A percentile compares a stretch with the other conserved stretches of the same genome.
Conservation (phyloP, 1,284 basidiomycete species). For the Ustilago sp. region DNA sequence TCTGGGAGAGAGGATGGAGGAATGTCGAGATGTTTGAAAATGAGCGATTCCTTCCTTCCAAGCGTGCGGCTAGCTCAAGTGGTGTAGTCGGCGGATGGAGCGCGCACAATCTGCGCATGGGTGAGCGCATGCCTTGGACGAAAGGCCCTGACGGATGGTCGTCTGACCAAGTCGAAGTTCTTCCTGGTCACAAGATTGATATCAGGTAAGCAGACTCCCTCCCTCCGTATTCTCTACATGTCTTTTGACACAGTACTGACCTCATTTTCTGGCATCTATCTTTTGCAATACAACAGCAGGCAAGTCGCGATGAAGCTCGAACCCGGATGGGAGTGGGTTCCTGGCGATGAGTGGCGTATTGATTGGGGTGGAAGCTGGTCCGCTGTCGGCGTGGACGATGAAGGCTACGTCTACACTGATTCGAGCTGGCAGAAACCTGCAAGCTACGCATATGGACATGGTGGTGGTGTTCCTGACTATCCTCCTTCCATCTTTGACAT, state of each 20-base stretch:
- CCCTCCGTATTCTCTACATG: background rate
- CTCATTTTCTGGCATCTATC: conserved; percentile 10
- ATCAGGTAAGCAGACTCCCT: conserved; percentile 43
- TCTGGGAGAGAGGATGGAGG: conserved; percentile 65
- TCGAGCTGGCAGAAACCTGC: conserved; percentile 64
- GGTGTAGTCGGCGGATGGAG: conserved; percentile 53
- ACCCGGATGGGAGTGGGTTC: conserved; percentile 65
- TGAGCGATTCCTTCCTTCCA: conserved; percentile 46
- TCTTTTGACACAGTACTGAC: conserved; percentile 25
- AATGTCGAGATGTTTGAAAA: conserved; percentile 68
- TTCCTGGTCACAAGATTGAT: conserved; percentile 49
- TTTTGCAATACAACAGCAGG: conserved; percentile 39
- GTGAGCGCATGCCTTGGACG: conserved; percentile 63
- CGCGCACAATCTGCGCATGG: conserved; percentile 45
- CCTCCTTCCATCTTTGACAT: conserved; percentile 47
- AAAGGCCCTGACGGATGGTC: conserved; percentile 64
- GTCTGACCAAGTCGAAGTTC: conserved; percentile 50
- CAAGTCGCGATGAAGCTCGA: conserved; percentile 62
- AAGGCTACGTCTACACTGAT: conserved; percentile 68
- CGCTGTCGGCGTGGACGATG: conserved; percentile 62
- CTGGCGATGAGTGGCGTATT: conserved; percentile 68
- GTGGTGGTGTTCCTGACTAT: conserved; percentile 42
- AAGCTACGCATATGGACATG: conserved; percentile 63
- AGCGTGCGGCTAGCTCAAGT: conserved; percentile 23
- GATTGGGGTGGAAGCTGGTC: conserved; percentile 68